Evolutionary conservation across 257 asterid genomes (phyloP).

Genomic region (Solanum peruvianum): DNA sequence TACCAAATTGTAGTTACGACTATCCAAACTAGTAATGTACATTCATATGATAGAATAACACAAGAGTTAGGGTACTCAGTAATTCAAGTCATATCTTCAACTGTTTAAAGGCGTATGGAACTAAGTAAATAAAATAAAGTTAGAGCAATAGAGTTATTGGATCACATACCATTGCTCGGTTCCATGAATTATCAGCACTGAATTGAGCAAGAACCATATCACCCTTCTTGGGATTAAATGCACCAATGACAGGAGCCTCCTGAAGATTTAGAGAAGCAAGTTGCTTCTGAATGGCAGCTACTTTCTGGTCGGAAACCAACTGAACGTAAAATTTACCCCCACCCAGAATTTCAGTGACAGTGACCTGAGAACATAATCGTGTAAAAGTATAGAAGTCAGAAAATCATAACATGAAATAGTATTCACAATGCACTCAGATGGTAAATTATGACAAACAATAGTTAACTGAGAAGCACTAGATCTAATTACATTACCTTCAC

Average conservation of each 20-base stretch:
- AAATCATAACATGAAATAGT: neutral
- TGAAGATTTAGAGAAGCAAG: conserved; percentile 69
- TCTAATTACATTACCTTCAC: conserved; percentile 33
- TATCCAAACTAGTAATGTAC: neutral
- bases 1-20: neutral
- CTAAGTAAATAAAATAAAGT: neutral
- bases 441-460: neutral
- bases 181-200: conserved; percentile 92
- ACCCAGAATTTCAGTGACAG: conserved; percentile 80
- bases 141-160: neutral
- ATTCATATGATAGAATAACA: neutral
- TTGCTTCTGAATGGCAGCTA: conserved; percentile 73
- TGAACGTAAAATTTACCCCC: conserved; percentile 93
- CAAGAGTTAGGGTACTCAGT: neutral
- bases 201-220: conserved; percentile 85
- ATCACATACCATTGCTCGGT: conserved; percentile 91
- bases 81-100: neutral
- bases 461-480: neutral
- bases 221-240: conserved; percentile 91
- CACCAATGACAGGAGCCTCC: conserved; percentile 77
- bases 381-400: neutral
- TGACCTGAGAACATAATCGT: conserved; percentile 33
- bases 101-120: neutral
- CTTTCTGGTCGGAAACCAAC: conserved; percentile 76
- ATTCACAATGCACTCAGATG: neutral